Evolutionary conservation across 1,284 basidiomycete species (phyloP), one percentile per base, ranked within the genome.

Genomic region (Cryptococcus hybrid): DNA sequence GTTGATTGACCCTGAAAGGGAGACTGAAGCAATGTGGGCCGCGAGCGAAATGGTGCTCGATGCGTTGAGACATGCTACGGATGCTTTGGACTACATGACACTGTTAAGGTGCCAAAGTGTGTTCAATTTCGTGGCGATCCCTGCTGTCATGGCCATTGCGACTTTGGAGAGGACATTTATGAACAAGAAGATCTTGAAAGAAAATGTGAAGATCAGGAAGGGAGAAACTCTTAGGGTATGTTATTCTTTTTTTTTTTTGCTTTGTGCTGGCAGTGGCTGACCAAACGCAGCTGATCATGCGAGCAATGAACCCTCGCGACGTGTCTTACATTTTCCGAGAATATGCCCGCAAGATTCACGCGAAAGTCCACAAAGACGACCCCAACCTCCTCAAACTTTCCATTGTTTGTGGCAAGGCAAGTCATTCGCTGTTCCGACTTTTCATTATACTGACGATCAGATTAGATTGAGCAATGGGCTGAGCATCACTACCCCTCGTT

Each of bases 121-220:
- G 35, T 99, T 99, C 83, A 92, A 92, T 78, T 99, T 99, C 79
- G 93, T 91, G 68, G 92, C 95, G 3, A 92, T 98, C 59, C 95
- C 95, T 8, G 91, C 90, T 38, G 85, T 88, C 24, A 98, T 99
- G 95, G 93, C 95, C 0, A 89, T 99, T 66, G 94, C 96, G 5
- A 99, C 94, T 6, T 82, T 99, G 34, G 85, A 89, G 51, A 76
- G 89, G 54, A 95, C 93, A 78, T 96, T 94, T 79, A 91, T 90
- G 89, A 99, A 99, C 79, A 84, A 86, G 1, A 80, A 83, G n/a
- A 89, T 99, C 81, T 86, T 97, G 77, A 84, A 89, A 68, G 80
- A 84, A 69, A 96, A 97, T 71, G 88, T 98, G 76, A 98, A 99
- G 80, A 99, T 99, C 68, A 85, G 95, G 57, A 95, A 94, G 74